Evolutionary conservation across 2,329 filamentous ascomycete genomes (phyloP).

Genomic region (Aaosphaeria pasadenensis): DNA sequence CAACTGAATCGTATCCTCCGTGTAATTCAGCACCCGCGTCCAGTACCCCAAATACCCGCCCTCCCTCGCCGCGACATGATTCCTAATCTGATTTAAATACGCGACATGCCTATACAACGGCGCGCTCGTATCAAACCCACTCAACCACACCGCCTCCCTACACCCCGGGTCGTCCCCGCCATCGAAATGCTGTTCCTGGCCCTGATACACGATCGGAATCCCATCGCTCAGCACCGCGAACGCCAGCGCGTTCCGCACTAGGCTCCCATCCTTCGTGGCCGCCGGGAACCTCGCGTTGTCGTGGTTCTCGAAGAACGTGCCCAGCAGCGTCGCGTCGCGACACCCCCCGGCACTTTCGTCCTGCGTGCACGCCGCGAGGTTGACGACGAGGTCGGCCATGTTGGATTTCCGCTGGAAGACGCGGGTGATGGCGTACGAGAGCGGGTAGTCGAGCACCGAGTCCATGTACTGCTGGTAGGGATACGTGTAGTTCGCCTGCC

Average conservation of each 20-base stretch:
- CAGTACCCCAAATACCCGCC: slow-evolving; percentile 5
- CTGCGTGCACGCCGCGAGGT: not conserved
- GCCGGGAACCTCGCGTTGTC: slow-evolving; percentile 40
- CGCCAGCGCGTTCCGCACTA: slow-evolving; percentile 39
- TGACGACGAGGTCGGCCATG: slow-evolving; percentile 4
- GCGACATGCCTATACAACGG: slow-evolving; percentile 12
- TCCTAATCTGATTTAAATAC: slow-evolving; percentile 14
- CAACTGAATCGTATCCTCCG: slow-evolving; percentile 8
- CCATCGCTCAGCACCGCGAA: slow-evolving; percentile 41
- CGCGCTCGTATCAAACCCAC: not conserved
- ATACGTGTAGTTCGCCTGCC: slow-evolving; percentile 13
- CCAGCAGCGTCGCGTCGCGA: not conserved
- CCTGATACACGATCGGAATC: slow-evolving; percentile 43
- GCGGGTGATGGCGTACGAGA: slow-evolving; percentile 1
- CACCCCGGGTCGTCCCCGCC: slow-evolving; percentile 37
- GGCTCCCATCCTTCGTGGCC: slow-evolving; percentile 32
- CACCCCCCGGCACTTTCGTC: not conserved
- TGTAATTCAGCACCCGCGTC: slow-evolving; percentile 9
- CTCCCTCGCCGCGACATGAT: slow-evolving; percentile 2
- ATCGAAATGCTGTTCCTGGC: slow-evolving; percentile 42
- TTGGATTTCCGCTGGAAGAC: slow-evolving; percentile 1
- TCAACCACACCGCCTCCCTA: slow-evolving; percentile 39
- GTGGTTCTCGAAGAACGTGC: slow-evolving; percentile 41
- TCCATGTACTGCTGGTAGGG: slow-evolving; percentile 11
- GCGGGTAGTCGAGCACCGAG: slow-evolving; percentile 4